These are phyloP conservation scores for Brassica nigra DNA, from an alignment of 345 rosid genomes.

Conservation along the genomic window DNA sequence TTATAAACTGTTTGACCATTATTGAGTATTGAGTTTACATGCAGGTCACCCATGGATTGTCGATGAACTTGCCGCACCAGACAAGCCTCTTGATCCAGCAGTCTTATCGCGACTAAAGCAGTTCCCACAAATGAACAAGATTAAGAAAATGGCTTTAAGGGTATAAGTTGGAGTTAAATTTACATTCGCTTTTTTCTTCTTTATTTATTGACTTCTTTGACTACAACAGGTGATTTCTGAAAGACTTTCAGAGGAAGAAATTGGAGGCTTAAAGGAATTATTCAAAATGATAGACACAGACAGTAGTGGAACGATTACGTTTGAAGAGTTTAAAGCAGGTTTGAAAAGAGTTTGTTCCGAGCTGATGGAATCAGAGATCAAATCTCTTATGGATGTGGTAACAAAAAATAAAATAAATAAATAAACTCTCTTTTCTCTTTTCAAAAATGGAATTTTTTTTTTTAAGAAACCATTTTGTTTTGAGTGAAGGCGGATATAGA, in stretches of 20 bases:
- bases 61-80: conserved; percentile 86
- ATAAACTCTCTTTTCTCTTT: background rate
- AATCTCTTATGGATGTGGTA: conserved; percentile 90
- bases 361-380: conserved; percentile 88
- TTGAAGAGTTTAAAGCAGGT: conserved; percentile 75
- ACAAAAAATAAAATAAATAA: background rate
- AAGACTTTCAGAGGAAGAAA: conserved; percentile 54
- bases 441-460: background rate
- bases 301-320: conserved; percentile 80
- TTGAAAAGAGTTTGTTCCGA: conserved; percentile 81
- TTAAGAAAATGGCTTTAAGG: conserved; percentile 45
- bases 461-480: background rate
- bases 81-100: conserved; percentile 50
- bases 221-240: conserved; percentile 80
- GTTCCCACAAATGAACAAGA: too few relatives aligned
- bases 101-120: too few relatives aligned
- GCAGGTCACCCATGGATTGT: conserved; percentile 96
- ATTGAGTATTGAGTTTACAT: too few relatives aligned
- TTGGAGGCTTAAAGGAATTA: conserved; percentile 68
- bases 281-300: conserved; percentile 64
- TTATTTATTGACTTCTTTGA: conserved; percentile 3
- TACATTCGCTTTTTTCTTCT: background rate
- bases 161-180: conserved; percentile 42
- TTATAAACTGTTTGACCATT: background rate
- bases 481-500: background rate